These are phyloP conservation scores for Thelonectria discophora DNA, from an alignment of 2,329 filamentous ascomycete genomes.

Conservation along the genomic window DNA sequence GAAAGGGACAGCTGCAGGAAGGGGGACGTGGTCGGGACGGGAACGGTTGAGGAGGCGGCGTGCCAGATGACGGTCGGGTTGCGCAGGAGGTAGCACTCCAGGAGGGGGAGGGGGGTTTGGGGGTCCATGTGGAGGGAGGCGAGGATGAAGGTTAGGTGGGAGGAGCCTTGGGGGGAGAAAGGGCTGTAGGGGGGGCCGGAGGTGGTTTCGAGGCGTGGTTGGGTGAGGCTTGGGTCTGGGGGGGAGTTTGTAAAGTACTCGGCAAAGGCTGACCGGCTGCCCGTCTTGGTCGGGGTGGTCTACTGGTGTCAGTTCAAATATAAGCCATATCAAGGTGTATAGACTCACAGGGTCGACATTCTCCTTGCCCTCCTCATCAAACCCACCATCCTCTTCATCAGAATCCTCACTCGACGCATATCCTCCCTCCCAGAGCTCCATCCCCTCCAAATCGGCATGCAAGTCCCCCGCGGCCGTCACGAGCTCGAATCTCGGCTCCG, in stretches of 20 bases:
- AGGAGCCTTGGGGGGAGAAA: too few species aligned
- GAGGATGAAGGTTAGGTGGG: neutral
- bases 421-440: neutral
- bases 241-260: neutral
- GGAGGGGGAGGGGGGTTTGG: neutral
- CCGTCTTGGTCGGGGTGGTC: neutral
- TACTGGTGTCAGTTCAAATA: neutral
- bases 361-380: neutral
- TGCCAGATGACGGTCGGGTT: slow-evolving; percentile 37
- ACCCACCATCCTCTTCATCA: neutral
- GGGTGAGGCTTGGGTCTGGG: neutral
- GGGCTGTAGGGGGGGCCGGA: too few species aligned
- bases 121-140: neutral
- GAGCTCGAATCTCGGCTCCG: neutral
- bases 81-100: slow-evolving; percentile 27
- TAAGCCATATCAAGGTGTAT: too few species aligned
- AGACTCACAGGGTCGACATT: neutral
- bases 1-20: neutral
- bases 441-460: neutral
- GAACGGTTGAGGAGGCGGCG: slow-evolving; percentile 16
- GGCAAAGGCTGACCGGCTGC: neutral
- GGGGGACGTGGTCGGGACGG: neutral
- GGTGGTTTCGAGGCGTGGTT: neutral
- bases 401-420: neutral
- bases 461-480: neutral